A percentile compares a stretch with the other conserved stretches of the same genome.
Evolutionary conservation across 768 basidiomycete species (phyloP).

Genomic region (Psilocybe tampanensis): DNA sequence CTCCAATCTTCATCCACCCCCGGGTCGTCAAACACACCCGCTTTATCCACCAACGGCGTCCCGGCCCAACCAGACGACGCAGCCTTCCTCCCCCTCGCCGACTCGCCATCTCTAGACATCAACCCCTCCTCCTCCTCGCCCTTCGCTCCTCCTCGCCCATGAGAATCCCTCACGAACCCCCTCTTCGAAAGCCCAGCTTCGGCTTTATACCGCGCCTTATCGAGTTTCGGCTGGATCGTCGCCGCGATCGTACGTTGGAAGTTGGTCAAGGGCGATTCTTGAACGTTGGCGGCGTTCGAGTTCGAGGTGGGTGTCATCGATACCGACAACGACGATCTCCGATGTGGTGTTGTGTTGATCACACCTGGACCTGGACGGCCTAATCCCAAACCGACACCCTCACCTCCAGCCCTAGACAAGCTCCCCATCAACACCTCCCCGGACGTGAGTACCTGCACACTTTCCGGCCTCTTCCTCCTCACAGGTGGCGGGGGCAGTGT

Average conservation of each 20-base stretch:
- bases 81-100: slow-evolving; percentile 28
- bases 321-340: slow-evolving; percentile 17
- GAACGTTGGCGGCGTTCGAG: neutral
- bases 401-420: neutral
- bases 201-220: slow-evolving; percentile 69
- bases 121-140: slow-evolving; percentile 40
- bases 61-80: neutral
- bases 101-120: slow-evolving; percentile 35
- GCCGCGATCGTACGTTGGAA: slow-evolving; percentile 47
- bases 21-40: slow-evolving; percentile 28
- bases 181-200: slow-evolving; percentile 66
- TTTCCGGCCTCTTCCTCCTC: slow-evolving; percentile 62
- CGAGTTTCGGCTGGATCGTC: slow-evolving; percentile 53
- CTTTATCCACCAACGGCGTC: slow-evolving; percentile 32
- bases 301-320: slow-evolving; percentile 11
- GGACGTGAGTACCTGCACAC: slow-evolving; percentile 49
- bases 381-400: neutral
- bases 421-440: slow-evolving; percentile 14
- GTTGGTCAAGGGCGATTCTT: slow-evolving; percentile 6
- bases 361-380: neutral
- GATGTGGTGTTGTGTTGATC: slow-evolving; percentile 5
- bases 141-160: slow-evolving; percentile 24
- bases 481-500: slow-evolving; percentile 41
- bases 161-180: slow-evolving; percentile 51
- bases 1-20: slow-evolving; percentile 23